phyloP scores from a whole-genome alignment of 306 rosid species.

The Corylus heterophylla region DNA sequence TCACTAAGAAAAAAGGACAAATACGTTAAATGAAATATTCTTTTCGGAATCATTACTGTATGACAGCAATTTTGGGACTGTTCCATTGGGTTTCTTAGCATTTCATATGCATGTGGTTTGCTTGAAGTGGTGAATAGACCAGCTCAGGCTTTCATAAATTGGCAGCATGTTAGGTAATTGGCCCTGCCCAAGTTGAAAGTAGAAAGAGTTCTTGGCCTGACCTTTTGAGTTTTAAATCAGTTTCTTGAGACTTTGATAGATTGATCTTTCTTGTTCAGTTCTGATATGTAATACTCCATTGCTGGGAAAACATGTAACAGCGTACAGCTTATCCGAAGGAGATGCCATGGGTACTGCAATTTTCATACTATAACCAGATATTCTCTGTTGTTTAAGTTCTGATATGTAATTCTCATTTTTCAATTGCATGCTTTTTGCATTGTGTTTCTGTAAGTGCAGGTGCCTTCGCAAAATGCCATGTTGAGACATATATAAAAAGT shows the following conservation, averaged over 20 bases:
- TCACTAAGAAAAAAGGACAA: slow-evolving; percentile 15
- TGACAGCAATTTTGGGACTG: not conserved
- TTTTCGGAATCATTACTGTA: slow-evolving; percentile 6
- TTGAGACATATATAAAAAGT: too few relatives aligned
- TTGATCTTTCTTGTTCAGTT: not conserved
- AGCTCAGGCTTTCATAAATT: not conserved
- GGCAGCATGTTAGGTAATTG: too few relatives aligned
- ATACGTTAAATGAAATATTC: slow-evolving; percentile 32
- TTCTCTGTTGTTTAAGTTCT: not conserved
- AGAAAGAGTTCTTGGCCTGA: not conserved
- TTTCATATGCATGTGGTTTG: not conserved
- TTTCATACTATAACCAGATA: not conserved
- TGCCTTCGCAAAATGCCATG: not conserved
- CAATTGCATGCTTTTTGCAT: not conserved
- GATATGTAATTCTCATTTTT: not conserved
- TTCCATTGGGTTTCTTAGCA: slow-evolving; percentile 2
- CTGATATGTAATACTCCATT: not conserved
- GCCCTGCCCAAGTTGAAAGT: not conserved
- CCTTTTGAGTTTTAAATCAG: not conserved
- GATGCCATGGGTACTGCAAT: not conserved
- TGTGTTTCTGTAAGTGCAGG: not conserved
- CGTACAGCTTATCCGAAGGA: not conserved
- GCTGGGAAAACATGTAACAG: not conserved
- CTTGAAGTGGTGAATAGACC: not conserved
- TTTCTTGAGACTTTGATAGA: not conserved